Conservation (phyloP, 2,329 filamentous ascomycete genomes). For the Magnaporthiopsis incrustans region DNA sequence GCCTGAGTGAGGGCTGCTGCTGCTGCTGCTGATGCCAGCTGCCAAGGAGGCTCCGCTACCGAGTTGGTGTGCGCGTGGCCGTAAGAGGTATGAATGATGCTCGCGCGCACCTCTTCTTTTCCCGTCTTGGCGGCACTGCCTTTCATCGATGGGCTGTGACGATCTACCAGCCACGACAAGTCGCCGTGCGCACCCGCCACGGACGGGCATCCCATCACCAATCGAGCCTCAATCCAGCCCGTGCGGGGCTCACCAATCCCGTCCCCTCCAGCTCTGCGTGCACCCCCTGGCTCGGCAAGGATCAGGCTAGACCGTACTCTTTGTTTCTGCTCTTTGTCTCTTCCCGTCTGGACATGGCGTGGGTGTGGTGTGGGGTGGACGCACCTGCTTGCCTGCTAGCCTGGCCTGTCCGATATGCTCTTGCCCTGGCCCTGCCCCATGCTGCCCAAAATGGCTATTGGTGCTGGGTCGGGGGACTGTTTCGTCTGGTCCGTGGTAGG, state of each 20-base stretch:
- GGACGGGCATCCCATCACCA: background rate
- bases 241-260: background rate
- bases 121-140: background rate
- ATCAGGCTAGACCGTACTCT: background rate
- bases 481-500: conserved; percentile 35
- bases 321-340: background rate
- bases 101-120: background rate
- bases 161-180: background rate
- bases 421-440: conserved; percentile 1
- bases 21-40: background rate
- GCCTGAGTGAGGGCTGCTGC: no score
- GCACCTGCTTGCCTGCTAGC: conserved; percentile 19
- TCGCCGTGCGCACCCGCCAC: background rate
- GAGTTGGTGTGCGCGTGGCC: background rate
- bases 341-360: background rate
- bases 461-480: conserved; percentile 33
- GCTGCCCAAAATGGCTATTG: conserved; percentile 13
- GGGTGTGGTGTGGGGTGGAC: background rate
- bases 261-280: background rate
- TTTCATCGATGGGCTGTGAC: background rate
- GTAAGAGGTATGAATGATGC: background rate
- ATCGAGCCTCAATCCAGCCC: background rate
- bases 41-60: no score
- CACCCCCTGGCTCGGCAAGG: background rate
- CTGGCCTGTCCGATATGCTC: background rate